These are phyloP conservation scores for Eimeria praecox DNA, from an alignment of 169 alveolate genomes.

Conservation along the genomic window DNA sequence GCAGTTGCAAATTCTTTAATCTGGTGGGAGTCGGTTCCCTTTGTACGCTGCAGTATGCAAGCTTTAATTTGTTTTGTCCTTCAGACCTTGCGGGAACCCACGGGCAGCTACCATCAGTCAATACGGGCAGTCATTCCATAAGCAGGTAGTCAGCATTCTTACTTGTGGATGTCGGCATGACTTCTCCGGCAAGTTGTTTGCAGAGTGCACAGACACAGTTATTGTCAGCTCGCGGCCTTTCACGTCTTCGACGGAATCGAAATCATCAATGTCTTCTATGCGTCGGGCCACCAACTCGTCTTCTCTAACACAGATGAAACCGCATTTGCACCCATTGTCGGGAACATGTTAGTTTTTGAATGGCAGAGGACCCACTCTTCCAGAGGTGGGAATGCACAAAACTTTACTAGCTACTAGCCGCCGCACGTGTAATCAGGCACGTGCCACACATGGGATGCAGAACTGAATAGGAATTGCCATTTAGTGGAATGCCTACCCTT, in stretches of 20 bases:
- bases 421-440: neutral
- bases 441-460: neutral
- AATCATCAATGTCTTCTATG: slow-evolving; percentile 71
- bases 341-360: neutral
- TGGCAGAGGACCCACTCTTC: neutral
- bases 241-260: slow-evolving; percentile 80
- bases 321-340: neutral
- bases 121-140: too few species aligned
- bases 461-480: neutral
- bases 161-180: slow-evolving; percentile 78
- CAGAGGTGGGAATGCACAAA: neutral
- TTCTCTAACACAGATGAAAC: neutral
- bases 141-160: neutral
- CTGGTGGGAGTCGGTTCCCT: neutral
- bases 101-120: neutral
- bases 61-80: neutral
- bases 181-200: slow-evolving; percentile 68
- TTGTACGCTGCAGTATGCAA: neutral
- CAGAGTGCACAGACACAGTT: slow-evolving; percentile 74
- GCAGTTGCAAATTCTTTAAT: neutral
- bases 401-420: neutral
- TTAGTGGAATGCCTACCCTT: slow-evolving; percentile 11
- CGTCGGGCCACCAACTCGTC: slow-evolving; percentile 70
- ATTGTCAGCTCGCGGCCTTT: slow-evolving; percentile 77
- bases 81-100: neutral